phyloP scores from a whole-genome alignment of 208 protist genomes.

The Borovskyia barvae region DNA sequence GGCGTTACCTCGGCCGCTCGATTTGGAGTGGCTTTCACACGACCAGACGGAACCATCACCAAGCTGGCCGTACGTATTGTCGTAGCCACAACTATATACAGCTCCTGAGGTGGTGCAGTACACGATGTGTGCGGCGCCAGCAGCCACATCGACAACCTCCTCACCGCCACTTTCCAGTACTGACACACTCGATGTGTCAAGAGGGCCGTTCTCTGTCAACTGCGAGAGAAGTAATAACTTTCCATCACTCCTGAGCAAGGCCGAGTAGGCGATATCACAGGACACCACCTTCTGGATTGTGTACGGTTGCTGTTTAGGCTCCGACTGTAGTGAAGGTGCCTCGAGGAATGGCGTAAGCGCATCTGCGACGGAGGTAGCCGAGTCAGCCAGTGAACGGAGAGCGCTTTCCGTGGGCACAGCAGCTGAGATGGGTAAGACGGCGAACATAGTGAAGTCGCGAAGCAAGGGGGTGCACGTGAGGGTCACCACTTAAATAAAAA shows the following conservation, averaged over 20 bases:
- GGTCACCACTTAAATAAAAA: too few species aligned
- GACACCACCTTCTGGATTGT: constrained; percentile 18
- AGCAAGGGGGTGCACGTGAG: too few species aligned
- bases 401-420: constrained; percentile 2
- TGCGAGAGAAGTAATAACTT: constrained; percentile 16
- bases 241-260: constrained; percentile 24
- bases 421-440: constrained; percentile 15
- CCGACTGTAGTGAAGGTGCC: not conserved
- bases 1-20: not conserved
- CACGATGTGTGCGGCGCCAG: constrained; percentile 74
- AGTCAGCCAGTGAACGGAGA: constrained; percentile 7
- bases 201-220: not conserved
- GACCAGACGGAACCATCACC: constrained; percentile 80
- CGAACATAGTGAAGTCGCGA: constrained; percentile 17
- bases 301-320: not conserved
- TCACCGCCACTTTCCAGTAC: constrained; percentile 31
- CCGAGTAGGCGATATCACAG: constrained; percentile 19
- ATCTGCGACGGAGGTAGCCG: constrained; percentile 16
- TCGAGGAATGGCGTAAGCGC: constrained; percentile 13
- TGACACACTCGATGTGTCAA: constrained; percentile 10
- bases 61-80: constrained; percentile 81
- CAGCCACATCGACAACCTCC: constrained; percentile 65
- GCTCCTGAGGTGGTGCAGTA: constrained; percentile 73
- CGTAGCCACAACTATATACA: constrained; percentile 74
- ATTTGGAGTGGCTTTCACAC: not conserved